These are phyloP conservation scores for Dipodascopsis tothii DNA, from an alignment of 805 yeast species.

Conservation along the genomic window DNA sequence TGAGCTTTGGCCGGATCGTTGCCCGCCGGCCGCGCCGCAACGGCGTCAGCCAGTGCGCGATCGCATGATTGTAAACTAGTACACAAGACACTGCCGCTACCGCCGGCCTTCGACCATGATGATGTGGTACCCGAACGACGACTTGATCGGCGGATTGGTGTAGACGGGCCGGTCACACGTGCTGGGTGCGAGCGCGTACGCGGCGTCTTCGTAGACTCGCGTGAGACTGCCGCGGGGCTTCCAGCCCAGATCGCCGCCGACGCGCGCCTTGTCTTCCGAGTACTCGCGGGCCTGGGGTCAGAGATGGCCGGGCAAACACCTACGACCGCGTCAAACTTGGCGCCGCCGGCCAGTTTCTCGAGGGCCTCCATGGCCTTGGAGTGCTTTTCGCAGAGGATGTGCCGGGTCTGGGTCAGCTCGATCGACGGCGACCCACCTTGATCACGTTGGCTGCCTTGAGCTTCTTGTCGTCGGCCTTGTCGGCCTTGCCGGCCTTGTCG, in stretches of 20 bases:
- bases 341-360: constrained; percentile 15
- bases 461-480: constrained; percentile 3
- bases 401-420: constrained; percentile 10
- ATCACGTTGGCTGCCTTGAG: constrained; percentile 19
- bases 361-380: constrained; percentile 20
- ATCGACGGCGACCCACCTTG: constrained; percentile 7
- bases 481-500: too few relatives aligned
- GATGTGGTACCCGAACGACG: constrained; percentile 22
- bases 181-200: constrained; percentile 19
- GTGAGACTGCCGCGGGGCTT: constrained; percentile 21
- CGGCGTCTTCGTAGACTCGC: constrained; percentile 22
- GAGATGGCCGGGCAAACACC: background rate
- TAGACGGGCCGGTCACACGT: constrained; percentile 20
- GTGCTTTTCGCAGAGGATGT: constrained; percentile 20
- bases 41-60: background rate
- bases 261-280: constrained; percentile 22
- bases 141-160: constrained; percentile 17
- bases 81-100: background rate
- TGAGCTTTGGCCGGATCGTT: background rate
- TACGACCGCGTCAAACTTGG: constrained; percentile 20
- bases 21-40: background rate
- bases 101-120: constrained; percentile 17
- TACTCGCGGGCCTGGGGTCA: constrained; percentile 16
- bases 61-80: background rate
- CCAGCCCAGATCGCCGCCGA: constrained; percentile 25